Conservation (phyloP, 176 grass and related monocot genomes). For the Eragrostis nindensis region DNA sequence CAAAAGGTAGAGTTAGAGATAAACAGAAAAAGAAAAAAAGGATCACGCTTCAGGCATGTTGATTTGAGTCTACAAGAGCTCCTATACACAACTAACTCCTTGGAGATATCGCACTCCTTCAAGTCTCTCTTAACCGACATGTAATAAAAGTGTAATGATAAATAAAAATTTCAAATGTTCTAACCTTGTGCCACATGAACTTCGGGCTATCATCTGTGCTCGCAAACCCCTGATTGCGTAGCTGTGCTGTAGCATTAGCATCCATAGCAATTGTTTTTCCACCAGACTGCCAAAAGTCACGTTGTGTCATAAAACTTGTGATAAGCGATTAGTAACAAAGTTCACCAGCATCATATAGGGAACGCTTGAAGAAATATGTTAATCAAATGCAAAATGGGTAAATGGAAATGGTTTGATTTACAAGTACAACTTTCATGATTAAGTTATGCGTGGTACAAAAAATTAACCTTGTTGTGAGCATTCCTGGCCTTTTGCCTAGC, state of each 20-base stretch:
- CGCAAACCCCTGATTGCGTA: slow-evolving; percentile 59
- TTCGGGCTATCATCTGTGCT: slow-evolving; percentile 86
- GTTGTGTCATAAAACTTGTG: not conserved
- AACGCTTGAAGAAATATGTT: not conserved
- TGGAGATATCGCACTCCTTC: too few species aligned
- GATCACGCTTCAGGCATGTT: too few species aligned
- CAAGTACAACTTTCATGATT: slow-evolving; percentile 5
- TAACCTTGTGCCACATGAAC: slow-evolving; percentile 80
- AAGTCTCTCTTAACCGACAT: too few species aligned
- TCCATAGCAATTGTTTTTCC: slow-evolving; percentile 80
- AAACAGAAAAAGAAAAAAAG: too few species aligned
- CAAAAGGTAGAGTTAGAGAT: too few species aligned
- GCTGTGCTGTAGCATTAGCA: slow-evolving; percentile 77
- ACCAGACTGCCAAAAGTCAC: slow-evolving; percentile 47
- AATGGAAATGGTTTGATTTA: not conserved
- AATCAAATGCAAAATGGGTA: not conserved
- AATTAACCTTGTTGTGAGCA: slow-evolving; percentile 76
- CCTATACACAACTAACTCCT: too few species aligned
- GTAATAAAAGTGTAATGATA: not conserved
- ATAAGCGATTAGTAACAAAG: slow-evolving; percentile 5
- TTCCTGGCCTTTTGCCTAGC: slow-evolving; percentile 88
- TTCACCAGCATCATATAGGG: not conserved
- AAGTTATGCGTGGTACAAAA: slow-evolving; percentile 5
- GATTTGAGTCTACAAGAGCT: too few species aligned
- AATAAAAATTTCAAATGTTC: not conserved